Evolutionary conservation across 305 asterid genomes (phyloP).

Genomic region (Fraxinus platypoda): DNA sequence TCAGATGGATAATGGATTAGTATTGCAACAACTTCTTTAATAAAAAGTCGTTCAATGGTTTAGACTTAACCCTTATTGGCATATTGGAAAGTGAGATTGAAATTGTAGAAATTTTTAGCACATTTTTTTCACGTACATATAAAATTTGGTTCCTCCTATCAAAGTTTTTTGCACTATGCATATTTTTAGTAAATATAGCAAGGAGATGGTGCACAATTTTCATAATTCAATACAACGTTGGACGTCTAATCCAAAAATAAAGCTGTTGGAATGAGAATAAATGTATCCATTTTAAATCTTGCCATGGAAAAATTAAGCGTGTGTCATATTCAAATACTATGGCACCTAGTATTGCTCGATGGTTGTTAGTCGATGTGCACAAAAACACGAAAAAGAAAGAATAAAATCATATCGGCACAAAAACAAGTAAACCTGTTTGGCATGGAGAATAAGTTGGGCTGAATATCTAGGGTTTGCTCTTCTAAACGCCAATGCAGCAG

Average conservation of each 20-base stretch:
- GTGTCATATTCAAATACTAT: background rate
- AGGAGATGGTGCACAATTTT: background rate
- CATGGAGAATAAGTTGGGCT: slow-evolving; percentile 40
- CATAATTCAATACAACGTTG: background rate
- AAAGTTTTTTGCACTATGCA: background rate
- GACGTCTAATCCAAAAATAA: background rate
- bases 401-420: background rate
- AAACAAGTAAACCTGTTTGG: slow-evolving; percentile 37
- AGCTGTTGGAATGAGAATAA: background rate
- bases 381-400: background rate
- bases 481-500: slow-evolving; percentile 54
- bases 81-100: background rate
- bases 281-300: too few species aligned
- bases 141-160: background rate
- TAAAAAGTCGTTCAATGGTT: background rate
- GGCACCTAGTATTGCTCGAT: background rate
- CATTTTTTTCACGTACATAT: background rate
- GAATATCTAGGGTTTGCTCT: slow-evolving; percentile 32
- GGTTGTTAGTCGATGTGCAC: background rate
- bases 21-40: background rate
- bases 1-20: background rate
- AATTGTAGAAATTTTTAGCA: background rate
- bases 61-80: background rate
- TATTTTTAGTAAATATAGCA: background rate
- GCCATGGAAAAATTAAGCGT: background rate